These are phyloP conservation scores for Cutaneotrichosporon cyanovorans DNA, from an alignment of 1,284 basidiomycete species.

Conservation along the genomic window DNA sequence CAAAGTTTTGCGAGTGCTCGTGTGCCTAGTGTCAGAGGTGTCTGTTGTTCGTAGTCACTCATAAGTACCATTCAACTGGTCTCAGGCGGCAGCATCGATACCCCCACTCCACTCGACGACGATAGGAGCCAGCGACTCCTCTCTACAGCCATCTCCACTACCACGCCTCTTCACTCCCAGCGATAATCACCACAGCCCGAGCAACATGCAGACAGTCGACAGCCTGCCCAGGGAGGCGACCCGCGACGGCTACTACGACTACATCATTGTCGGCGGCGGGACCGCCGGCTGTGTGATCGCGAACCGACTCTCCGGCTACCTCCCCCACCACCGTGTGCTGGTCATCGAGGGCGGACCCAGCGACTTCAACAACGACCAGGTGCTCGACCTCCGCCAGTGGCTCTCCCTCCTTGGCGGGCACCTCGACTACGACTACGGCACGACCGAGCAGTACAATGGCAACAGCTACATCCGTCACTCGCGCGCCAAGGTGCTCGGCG, in stretches of 20 bases:
- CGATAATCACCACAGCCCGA: not conserved
- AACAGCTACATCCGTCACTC: slow-evolving; percentile 19
- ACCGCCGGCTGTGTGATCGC: slow-evolving; percentile 59
- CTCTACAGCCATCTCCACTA: no score
- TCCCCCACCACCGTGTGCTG: slow-evolving; percentile 17
- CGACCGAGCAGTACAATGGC: slow-evolving; percentile 15
- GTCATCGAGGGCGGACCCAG: slow-evolving; percentile 16
- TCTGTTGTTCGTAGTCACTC: no score
- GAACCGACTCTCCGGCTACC: slow-evolving; percentile 49
- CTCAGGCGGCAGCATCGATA: no score
- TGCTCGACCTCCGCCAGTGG: slow-evolving; percentile 18
- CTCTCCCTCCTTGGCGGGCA: slow-evolving; percentile 15
- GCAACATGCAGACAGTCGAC: slow-evolving; percentile 5
- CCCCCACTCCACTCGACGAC: no score
- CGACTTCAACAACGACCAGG: slow-evolving; percentile 12
- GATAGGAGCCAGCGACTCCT: no score
- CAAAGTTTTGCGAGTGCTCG: no score
- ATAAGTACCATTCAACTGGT: no score
- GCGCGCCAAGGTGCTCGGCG: slow-evolving; percentile 17
- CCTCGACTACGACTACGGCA: slow-evolving; percentile 18
- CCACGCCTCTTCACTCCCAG: not conserved
- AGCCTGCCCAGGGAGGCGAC: slow-evolving; percentile 1
- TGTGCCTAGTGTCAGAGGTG: no score
- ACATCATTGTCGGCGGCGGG: slow-evolving; percentile 61
- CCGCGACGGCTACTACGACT: slow-evolving; percentile 49